Evolutionary conservation across 257 asterid species (phyloP).

Genomic region (Misopates orontium): DNA sequence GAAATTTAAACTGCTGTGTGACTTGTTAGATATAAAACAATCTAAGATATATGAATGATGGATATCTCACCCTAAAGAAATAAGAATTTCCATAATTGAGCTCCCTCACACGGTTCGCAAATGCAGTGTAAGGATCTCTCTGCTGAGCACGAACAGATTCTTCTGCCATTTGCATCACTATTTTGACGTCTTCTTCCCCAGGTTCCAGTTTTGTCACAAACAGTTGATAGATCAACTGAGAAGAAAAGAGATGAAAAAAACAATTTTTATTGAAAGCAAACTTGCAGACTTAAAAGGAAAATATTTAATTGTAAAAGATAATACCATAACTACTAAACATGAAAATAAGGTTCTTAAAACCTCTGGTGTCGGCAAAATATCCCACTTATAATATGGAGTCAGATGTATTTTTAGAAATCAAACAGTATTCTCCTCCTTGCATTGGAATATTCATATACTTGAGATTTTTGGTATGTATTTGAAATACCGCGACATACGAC

Average conservation of each 20-base stretch:
- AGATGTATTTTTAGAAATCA: not conserved
- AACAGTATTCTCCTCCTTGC: conserved; percentile 13
- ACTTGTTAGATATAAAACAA: conserved; percentile 9
- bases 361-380: not conserved
- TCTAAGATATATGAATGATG: conserved; percentile 16
- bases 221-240: conserved; percentile 91
- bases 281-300: not conserved
- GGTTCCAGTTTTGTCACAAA: conserved; percentile 75
- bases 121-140: conserved; percentile 92
- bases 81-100: conserved; percentile 92
- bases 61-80: conserved; percentile 73
- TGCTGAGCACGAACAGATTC: conserved; percentile 96
- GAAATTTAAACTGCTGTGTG: conserved; percentile 21
- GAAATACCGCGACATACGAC: conserved; percentile 4
- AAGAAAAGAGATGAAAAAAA: conserved; percentile 27
- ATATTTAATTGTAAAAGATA: not conserved
- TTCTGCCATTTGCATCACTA: conserved; percentile 98
- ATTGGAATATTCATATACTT: conserved; percentile 16
- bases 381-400: not conserved
- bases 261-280: conserved; percentile 21
- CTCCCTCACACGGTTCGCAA: conserved; percentile 86
- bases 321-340: conserved; percentile 2
- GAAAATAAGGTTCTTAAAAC: conserved; percentile 16
- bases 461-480: conserved; percentile 2
- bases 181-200: conserved; percentile 83